Conservation (phyloP, 31 red algal species). For the Porphyra umbilicalis region DNA sequence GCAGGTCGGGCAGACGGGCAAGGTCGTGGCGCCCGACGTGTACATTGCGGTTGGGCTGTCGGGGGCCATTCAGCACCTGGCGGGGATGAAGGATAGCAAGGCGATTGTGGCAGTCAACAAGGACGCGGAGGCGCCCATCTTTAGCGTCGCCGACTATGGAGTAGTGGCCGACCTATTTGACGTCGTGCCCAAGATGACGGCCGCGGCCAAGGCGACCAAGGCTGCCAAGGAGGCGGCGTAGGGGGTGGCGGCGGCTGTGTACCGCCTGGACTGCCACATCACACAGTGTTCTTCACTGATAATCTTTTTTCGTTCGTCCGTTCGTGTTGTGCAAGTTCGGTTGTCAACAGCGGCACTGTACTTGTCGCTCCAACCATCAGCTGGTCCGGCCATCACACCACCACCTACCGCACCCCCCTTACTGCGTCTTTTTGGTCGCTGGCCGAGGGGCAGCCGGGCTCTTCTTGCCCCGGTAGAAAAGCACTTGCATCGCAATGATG, state of each 20-base stretch:
- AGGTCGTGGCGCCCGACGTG: constrained; percentile 79
- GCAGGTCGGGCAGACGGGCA: constrained; percentile 96
- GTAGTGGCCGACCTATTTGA: constrained; percentile 90
- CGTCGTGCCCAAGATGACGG: constrained; percentile 55
- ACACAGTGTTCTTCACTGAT: too few species aligned
- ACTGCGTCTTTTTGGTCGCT: constrained; percentile 11
- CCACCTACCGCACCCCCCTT: background rate
- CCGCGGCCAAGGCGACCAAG: constrained; percentile 19
- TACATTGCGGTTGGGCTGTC: constrained; percentile 85
- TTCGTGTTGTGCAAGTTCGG: too few species aligned
- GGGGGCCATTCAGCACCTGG: constrained; percentile 91
- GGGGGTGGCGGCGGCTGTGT: too few species aligned
- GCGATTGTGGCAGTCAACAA: constrained; percentile 95
- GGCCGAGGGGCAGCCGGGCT: background rate
- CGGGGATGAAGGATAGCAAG: constrained; percentile 93
- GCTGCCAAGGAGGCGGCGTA: background rate
- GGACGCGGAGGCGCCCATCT: constrained; percentile 93
- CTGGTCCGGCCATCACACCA: background rate
- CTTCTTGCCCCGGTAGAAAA: constrained; percentile 39
- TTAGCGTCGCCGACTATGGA: constrained; percentile 86
- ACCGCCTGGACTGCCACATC: too few species aligned
- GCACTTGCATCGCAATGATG: constrained; percentile 54
- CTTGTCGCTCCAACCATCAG: too few species aligned
- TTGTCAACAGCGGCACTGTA: too few species aligned
- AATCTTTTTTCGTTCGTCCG: too few species aligned